Percentiles rank a stretch among this genome's conserved stretches.
phyloP scores from a whole-genome alignment of 2,329 filamentous ascomycete species.

The Beauveria caledonica region DNA sequence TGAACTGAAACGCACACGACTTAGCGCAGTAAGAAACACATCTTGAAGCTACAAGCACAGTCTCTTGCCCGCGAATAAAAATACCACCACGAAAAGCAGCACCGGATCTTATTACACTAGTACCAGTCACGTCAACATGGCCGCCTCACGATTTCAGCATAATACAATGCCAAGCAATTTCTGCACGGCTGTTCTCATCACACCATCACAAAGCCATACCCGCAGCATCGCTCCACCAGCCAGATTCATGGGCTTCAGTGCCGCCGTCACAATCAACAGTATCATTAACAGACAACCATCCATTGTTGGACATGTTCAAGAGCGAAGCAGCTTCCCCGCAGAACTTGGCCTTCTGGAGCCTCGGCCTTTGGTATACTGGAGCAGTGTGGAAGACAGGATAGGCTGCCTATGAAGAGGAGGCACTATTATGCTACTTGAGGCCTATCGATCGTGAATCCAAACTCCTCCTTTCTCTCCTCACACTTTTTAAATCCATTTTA shows the following conservation, averaged over 20 bases:
- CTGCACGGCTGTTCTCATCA: background rate
- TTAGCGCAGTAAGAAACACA: background rate
- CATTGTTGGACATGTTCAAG: constrained; percentile 49
- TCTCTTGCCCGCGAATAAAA: background rate
- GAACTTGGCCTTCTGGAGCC: constrained; percentile 53
- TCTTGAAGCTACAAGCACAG: background rate
- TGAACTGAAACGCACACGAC: background rate
- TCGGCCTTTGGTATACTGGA: constrained; percentile 55
- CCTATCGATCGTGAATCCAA: background rate
- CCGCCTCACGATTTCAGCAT: background rate
- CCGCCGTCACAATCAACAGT: constrained; percentile 47
- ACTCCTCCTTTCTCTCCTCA: background rate
- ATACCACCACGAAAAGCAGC: background rate
- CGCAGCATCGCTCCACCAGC: constrained; percentile 22
- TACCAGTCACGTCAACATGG: background rate
- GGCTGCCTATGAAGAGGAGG: constrained; percentile 23
- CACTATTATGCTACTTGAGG: too few species aligned
- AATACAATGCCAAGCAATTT: constrained; percentile 1
- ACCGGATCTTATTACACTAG: background rate
- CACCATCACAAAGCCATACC: constrained; percentile 2
- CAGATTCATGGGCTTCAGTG: constrained; percentile 30
- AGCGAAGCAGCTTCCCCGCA: constrained; percentile 42
- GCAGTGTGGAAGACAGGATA: constrained; percentile 54
- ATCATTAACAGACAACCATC: constrained; percentile 51
- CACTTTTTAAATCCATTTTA: background rate